Evolutionary conservation across 768 basidiomycete species (phyloP), one percentile per base, ranked within the genome.

Genomic region (Boletellus sp.): DNA sequence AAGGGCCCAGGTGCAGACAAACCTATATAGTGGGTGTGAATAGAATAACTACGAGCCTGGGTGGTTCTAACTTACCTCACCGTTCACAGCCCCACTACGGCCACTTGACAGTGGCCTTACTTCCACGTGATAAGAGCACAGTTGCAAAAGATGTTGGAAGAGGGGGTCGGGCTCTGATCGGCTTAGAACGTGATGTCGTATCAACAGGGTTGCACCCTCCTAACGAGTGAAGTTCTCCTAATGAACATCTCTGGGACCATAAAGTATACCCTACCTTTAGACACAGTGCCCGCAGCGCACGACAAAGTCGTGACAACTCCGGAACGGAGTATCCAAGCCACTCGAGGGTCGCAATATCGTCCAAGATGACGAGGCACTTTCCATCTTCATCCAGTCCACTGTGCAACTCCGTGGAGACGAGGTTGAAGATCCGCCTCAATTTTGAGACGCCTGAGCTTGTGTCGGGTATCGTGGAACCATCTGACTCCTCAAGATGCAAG

Each of bases 11-110:
- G 61, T 86, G 85, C n/a, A 86, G 60, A 19, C 82, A 79, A 31
- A 85, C 67, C 87, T 87, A 52, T 6, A 42, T n/a, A 32, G 17
- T 10, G 22, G 33, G n/a, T 16, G 17, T 52, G 23, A 36, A 15
- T 37, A 19, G 24, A 35, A 23, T n/a, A 37, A 23, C 40, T 52
- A 44, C 44, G 37, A 26, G 12, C 41, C 4, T 26, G 19, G 42
- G 45, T 17, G 12, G 0, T 13, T 16, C 15, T 5, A 17, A 51
- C 73, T 17, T 44, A 87, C 89, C 75, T 90, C 85, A 17, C 89
- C 90, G 50, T 81, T 87, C 24, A 92, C 84, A 19, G 81, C 74
- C 3, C 87, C 88, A 53, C 90, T 91, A 22, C 82, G 72, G 5
- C 89, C 89, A 53, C 85, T 90, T 1, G 82, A 72, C 7, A 92